Percentiles rank a stretch among this genome's conserved stretches.
phyloP scores from a whole-genome alignment of 2,329 filamentous ascomycete species.

The Penicillium sp. region DNA sequence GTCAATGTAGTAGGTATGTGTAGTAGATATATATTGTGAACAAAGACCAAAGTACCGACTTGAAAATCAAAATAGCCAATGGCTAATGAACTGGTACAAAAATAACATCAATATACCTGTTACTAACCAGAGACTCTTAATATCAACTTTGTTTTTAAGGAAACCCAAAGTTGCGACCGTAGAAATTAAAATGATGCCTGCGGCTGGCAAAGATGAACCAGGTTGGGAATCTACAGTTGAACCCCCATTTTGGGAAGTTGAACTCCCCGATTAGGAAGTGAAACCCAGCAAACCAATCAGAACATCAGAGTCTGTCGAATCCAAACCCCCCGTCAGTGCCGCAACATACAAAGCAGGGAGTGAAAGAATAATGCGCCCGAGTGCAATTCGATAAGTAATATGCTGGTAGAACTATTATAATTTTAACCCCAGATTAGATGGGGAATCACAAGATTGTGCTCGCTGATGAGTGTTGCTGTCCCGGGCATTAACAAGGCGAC shows the following conservation, averaged over 20 bases:
- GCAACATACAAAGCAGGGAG: neutral
- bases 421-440: neutral
- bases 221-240: neutral
- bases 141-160: neutral
- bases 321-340: neutral
- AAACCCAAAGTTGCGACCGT: neutral
- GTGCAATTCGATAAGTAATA: neutral
- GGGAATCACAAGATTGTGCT: neutral
- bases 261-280: neutral
- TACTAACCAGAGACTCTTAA: neutral
- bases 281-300: neutral
- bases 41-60: neutral
- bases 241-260: neutral
- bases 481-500: neutral
- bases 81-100: neutral
- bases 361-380: neutral
- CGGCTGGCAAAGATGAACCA: neutral
- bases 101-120: neutral
- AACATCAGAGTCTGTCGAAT: neutral
- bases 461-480: neutral
- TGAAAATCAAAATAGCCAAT: neutral
- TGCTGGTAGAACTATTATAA: neutral
- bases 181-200: neutral
- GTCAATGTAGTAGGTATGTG: neutral
- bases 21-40: neutral